phyloP scores from a whole-genome alignment of 208 protist genomes.

The Leishmania tropica region DNA sequence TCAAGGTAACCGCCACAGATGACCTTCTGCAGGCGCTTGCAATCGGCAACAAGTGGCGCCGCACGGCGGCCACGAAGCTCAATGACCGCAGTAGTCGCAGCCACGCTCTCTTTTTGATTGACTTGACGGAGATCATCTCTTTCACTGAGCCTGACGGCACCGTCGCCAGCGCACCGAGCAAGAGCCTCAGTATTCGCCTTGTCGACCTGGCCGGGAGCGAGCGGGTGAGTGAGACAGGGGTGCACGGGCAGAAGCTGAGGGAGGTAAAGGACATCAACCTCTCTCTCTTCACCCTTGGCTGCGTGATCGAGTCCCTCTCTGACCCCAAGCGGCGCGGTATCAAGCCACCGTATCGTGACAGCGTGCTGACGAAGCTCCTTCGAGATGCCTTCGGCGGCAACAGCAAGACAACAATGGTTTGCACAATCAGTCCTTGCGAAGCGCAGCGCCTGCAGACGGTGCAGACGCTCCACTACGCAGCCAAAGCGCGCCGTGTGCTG shows the following conservation, averaged over 20 bases:
- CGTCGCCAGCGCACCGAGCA: constrained; percentile 64
- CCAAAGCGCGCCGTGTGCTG: constrained; percentile 74
- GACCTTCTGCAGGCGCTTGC: constrained; percentile 72
- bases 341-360: constrained; percentile 86
- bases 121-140: constrained; percentile 73
- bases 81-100: constrained; percentile 90
- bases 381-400: constrained; percentile 90
- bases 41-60: constrained; percentile 72
- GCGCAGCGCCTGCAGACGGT: constrained; percentile 58
- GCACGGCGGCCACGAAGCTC: constrained; percentile 63
- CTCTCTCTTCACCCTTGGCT: constrained; percentile 85
- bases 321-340: constrained; percentile 65
- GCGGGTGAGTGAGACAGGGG: constrained; percentile 77
- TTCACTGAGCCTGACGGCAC: constrained; percentile 63
- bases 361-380: constrained; percentile 86
- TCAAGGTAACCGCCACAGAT: constrained; percentile 41
- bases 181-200: constrained; percentile 70
- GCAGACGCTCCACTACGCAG: constrained; percentile 87
- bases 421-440: constrained; percentile 77
- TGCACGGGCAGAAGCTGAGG: constrained; percentile 77
- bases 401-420: constrained; percentile 91
- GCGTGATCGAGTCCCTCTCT: constrained; percentile 84
- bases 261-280: constrained; percentile 88
- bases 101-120: constrained; percentile 87
- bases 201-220: constrained; percentile 91